Percentiles rank a stretch among this genome's conserved stretches.
Evolutionary conservation across 495 filamentous ascomycete species (phyloP).

Genomic region (Tuber aestivum): DNA sequence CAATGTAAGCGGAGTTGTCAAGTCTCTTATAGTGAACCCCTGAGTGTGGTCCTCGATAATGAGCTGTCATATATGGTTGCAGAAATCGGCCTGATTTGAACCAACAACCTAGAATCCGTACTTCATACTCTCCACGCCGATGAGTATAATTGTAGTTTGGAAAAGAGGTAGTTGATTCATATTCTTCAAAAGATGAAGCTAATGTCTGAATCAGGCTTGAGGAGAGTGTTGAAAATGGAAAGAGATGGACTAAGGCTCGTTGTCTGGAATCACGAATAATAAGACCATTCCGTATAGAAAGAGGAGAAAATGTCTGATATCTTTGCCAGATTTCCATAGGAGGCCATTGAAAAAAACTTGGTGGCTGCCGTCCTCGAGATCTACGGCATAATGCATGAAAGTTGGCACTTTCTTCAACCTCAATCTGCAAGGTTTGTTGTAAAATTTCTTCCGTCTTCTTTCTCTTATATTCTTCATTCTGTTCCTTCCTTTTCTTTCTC

Average conservation of each 20-base stretch:
- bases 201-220: neutral
- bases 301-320: neutral
- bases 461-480: neutral
- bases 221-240: neutral
- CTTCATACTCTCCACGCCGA: neutral
- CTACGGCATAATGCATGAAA: neutral
- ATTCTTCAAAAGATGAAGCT: neutral
- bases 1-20: neutral
- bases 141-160: neutral
- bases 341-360: neutral
- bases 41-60: neutral
- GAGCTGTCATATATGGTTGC: constrained; percentile 4
- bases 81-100: constrained; percentile 3
- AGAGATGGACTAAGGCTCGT: neutral
- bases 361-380: neutral
- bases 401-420: neutral
- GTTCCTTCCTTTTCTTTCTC: neutral
- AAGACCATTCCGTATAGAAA: neutral
- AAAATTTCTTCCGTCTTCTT: neutral
- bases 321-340: neutral
- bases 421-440: neutral
- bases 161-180: neutral
- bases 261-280: neutral
- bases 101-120: neutral
- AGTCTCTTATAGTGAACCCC: neutral